Conservation (phyloP, 1,139 yeast species). For the Nakaseomyces delphensis region DNA sequence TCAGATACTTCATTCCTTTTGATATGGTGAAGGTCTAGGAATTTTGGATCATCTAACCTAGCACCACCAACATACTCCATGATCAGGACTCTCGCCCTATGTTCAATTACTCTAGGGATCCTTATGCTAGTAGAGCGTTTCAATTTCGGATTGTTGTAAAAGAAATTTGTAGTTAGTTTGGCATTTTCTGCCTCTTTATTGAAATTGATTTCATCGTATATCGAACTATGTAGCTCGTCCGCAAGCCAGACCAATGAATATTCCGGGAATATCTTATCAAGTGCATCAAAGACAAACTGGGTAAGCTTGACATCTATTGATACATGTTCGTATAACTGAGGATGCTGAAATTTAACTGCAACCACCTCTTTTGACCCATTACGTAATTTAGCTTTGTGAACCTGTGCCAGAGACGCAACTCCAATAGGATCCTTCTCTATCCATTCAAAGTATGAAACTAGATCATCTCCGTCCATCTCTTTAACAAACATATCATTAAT, state of each 20-base stretch:
- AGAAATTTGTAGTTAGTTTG: slow-evolving; percentile 54
- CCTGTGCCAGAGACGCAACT: slow-evolving; percentile 94
- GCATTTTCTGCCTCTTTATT: slow-evolving; percentile 82
- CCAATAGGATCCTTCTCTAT: slow-evolving; percentile 57
- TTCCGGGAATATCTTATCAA: slow-evolving; percentile 80
- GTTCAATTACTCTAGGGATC: slow-evolving; percentile 63
- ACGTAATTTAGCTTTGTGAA: slow-evolving; percentile 64
- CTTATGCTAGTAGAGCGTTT: slow-evolving; percentile 62
- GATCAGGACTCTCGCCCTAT: slow-evolving; percentile 62
- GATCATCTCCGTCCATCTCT: slow-evolving; percentile 59
- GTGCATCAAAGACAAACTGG: slow-evolving; percentile 59
- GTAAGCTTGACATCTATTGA: slow-evolving; percentile 83
- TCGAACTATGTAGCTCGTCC: slow-evolving; percentile 79
- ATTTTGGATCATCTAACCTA: slow-evolving; percentile 68
- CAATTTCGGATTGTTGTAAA: slow-evolving; percentile 36
- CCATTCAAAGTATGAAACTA: slow-evolving; percentile 58
- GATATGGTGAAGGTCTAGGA: slow-evolving; percentile 53
- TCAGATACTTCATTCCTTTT: slow-evolving; percentile 70
- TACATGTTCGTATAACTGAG: slow-evolving; percentile 75
- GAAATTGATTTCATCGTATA: slow-evolving; percentile 83
- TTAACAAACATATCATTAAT: slow-evolving; percentile 53
- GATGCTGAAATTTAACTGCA: slow-evolving; percentile 94
- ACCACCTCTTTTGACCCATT: slow-evolving; percentile 53
- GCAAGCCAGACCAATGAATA: slow-evolving; percentile 91
- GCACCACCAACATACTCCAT: slow-evolving; percentile 87